A percentile compares a stretch with the other conserved stretches of the same genome.
Conservation (phyloP, 805 yeast genomes). For the Myxozyma udenii region DNA sequence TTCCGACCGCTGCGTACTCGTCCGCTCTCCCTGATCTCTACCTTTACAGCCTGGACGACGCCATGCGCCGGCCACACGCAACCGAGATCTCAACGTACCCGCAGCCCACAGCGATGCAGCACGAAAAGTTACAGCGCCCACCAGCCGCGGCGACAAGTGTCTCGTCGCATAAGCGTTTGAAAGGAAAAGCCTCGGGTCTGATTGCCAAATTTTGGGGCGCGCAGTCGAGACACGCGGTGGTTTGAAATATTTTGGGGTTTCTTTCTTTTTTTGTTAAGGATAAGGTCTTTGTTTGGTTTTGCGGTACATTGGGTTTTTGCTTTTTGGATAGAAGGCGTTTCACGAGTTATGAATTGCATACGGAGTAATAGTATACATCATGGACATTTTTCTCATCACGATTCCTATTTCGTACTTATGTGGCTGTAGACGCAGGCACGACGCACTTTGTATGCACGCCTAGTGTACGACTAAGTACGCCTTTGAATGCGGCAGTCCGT, state of each 20-base stretch:
- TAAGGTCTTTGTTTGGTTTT: slow-evolving; percentile 1
- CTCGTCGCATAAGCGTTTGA: slow-evolving; percentile 10
- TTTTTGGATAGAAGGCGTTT: neutral
- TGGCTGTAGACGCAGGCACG: no score
- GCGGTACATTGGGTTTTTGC: neutral
- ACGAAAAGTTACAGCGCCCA: no score
- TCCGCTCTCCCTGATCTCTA: neutral
- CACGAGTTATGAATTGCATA: neutral
- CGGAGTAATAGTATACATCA: neutral
- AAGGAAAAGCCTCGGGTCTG: slow-evolving; percentile 23
- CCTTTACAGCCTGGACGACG: slow-evolving; percentile 6
- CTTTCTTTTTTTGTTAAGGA: neutral
- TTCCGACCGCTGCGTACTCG: neutral
- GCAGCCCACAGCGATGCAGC: neutral
- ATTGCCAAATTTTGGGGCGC: slow-evolving; percentile 29
- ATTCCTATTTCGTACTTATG: no score
- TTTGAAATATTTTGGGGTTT: slow-evolving; percentile 1
- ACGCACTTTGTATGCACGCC: no score
- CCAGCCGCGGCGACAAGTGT: no score
- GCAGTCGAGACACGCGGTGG: slow-evolving; percentile 8
- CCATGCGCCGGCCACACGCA: slow-evolving; percentile 1
- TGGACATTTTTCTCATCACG: no score
- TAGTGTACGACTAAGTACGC: no score
- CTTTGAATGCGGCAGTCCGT: no score
- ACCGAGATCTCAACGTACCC: no score